Percentiles rank a stretch among this genome's conserved stretches.
These are phyloP conservation scores for Pyrenophora teres DNA, from an alignment of 2,329 filamentous ascomycete species.

Conservation along the genomic window DNA sequence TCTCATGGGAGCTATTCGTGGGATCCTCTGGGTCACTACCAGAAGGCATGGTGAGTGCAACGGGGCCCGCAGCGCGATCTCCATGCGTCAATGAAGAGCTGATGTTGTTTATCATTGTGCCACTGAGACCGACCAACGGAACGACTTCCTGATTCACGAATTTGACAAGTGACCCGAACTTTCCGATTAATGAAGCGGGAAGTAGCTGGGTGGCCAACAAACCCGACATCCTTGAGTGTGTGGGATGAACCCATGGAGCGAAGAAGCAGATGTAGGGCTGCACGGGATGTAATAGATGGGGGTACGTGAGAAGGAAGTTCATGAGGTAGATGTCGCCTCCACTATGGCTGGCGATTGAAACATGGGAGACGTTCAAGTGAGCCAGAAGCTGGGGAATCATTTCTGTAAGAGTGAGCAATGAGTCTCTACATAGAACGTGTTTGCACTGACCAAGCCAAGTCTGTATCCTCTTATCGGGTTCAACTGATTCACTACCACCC, in stretches of 20 bases:
- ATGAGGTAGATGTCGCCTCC: constrained; percentile 38
- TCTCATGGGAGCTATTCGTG: neutral
- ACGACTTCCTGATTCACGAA: constrained; percentile 32
- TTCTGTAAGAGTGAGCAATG: constrained; percentile 23
- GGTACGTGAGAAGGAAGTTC: constrained; percentile 35
- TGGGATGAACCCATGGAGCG: constrained; percentile 41
- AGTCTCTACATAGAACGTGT: neutral
- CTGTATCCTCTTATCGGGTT: constrained; percentile 29
- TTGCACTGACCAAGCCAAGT: constrained; percentile 33
- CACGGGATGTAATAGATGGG: constrained; percentile 32
- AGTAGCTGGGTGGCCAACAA: constrained; percentile 32
- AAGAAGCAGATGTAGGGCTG: constrained; percentile 39
- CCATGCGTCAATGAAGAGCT: constrained; percentile 13
- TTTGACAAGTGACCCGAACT: constrained; percentile 24
- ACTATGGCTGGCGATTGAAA: constrained; percentile 42
- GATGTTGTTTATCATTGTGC: constrained; percentile 20
- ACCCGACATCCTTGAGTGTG: constrained; percentile 28
- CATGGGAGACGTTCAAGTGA: constrained; percentile 35
- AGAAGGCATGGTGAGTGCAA: constrained; percentile 16
- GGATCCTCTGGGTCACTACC: constrained; percentile 3
- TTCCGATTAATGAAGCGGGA: constrained; percentile 31
- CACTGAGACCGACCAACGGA: constrained; percentile 29
- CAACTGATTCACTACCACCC: constrained; percentile 33
- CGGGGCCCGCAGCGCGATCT: constrained; percentile 14
- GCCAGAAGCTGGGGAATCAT: constrained; percentile 35